Evolutionary conservation across 2,329 filamentous ascomycete genomes (phyloP), one percentile per base, ranked within the genome.

Genomic region (Sporothrix phasma): DNA sequence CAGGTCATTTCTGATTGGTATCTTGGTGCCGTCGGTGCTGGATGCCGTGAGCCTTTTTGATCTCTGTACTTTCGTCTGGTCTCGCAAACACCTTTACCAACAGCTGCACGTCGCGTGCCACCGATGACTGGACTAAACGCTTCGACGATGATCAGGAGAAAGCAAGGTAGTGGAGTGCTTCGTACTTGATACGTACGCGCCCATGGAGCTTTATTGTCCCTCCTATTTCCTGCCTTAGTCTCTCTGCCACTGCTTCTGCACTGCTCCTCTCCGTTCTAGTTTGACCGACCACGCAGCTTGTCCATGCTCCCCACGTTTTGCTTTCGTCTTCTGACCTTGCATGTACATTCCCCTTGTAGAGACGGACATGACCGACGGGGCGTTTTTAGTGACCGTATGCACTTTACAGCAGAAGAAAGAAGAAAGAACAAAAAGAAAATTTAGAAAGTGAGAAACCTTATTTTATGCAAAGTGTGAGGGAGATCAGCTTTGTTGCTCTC

Each of bases 271-370:
- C 11, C 46, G 24, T 43, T 22, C 24, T 37, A 22, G 39, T 61
- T 26, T 61, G 26, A 61, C 58, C 43, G 58, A 49, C 43, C 29
- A 56, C 51, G 58, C 26, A 49, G n/a, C 39, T 46, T 31, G 39
- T 17, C 34, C 43, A 49, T 61, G 58, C 43, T 61, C 58, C 19
- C 58, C 58, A 61, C 58, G 58, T 61, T 49, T 37, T 37, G 34
- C 4, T 22, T 29, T 8, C 5, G 41, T 43, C 49, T 34, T 34
- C 3, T 19, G 17, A 6, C 19, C 37, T 8, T 37, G 34, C n/a
- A 56, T 22, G 51, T 13, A 17, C 37, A 24, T 17, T 22, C 8
- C 34, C 11, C 15, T 37, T 37, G 11, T 15, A 11, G n/a, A 31
- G 5, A 24, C 51, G 58, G 58, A 47, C 43, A 37, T 61, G 58